A percentile compares a stretch with the other conserved stretches of the same genome.
These are phyloP conservation scores for Eucommia ulmoides DNA, from an alignment of 257 asterid genomes.

Conservation along the genomic window DNA sequence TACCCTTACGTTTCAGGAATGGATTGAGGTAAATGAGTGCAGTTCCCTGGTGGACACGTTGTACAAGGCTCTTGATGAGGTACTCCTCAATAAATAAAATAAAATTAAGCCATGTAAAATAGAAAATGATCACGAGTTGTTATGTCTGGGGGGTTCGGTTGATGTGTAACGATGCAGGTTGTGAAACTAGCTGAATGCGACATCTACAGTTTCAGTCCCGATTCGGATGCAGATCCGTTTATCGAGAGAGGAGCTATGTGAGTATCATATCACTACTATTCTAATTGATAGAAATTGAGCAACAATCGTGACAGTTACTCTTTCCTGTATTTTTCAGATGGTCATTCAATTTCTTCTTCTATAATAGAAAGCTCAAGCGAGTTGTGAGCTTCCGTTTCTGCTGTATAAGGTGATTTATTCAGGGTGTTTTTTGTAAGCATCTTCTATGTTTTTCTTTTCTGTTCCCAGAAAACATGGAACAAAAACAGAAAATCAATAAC, in stretches of 20 bases:
- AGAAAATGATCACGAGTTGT: too few relatives aligned
- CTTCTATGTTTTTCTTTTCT: too few relatives aligned
- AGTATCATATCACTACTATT: slow-evolving; percentile 7
- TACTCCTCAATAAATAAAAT: slow-evolving; percentile 16
- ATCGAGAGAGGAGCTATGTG: slow-evolving; percentile 88
- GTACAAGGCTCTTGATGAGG: slow-evolving; percentile 93
- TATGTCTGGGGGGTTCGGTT: too few relatives aligned
- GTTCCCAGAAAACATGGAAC: too few relatives aligned
- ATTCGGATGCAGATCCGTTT: slow-evolving; percentile 81
- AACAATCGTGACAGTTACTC: slow-evolving; percentile 3
- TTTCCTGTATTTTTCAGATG: slow-evolving; percentile 41
- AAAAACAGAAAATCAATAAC: too few relatives aligned
- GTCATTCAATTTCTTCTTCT: slow-evolving; percentile 94
- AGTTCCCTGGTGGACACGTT: slow-evolving; percentile 49
- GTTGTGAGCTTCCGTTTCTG: slow-evolving; percentile 82
- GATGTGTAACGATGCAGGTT: slow-evolving; percentile 44
- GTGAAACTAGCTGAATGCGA: slow-evolving; percentile 83
- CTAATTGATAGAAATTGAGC: background rate
- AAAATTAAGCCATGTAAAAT: slow-evolving; percentile 1
- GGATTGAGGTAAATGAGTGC: slow-evolving; percentile 64
- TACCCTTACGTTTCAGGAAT: slow-evolving; percentile 48
- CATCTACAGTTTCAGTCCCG: slow-evolving; percentile 78
- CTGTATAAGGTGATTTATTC: slow-evolving; percentile 63
- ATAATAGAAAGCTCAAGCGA: slow-evolving; percentile 80
- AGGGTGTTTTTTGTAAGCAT: too few relatives aligned